phyloP scores from a whole-genome alignment of 371 early-diverging fungal genomes.

The Rhizopus delemar region DNA sequence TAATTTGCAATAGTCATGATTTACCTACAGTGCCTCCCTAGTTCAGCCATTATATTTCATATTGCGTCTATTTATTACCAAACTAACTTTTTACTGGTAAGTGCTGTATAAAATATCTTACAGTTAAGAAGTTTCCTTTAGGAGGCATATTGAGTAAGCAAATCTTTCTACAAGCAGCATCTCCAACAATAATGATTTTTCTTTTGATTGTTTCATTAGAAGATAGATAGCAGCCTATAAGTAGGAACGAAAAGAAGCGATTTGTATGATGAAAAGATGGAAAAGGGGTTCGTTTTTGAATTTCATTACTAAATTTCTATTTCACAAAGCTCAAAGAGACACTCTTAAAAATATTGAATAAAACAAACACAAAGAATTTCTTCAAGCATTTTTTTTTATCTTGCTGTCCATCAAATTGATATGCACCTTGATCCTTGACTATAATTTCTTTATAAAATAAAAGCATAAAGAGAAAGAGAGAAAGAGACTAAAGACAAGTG shows the following conservation, averaged over 20 bases:
- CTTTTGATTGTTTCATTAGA: conserved; percentile 26
- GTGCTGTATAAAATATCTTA: conserved; percentile 1
- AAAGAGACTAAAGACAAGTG: too few species aligned
- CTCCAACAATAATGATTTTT: conserved; percentile 76
- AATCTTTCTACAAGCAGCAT: conserved; percentile 72
- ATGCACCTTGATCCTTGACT: too few species aligned
- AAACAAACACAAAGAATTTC: too few species aligned
- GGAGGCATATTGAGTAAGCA: conserved; percentile 60
- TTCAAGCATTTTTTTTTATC: too few species aligned
- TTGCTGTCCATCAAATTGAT: too few species aligned
- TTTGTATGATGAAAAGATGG: conserved; percentile 7
- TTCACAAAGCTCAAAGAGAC: too few species aligned
- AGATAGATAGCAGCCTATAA: conserved; percentile 20
- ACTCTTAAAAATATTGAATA: too few species aligned
- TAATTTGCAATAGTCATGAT: not conserved
- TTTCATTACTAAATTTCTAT: not conserved
- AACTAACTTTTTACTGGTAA: too few species aligned
- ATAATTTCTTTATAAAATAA: too few species aligned
- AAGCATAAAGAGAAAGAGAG: too few species aligned
- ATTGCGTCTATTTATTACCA: conserved; percentile 20
- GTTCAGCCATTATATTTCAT: conserved; percentile 68
- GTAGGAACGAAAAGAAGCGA: not conserved
- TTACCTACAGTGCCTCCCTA: conserved; percentile 88
- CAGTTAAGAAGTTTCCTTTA: conserved; percentile 61
- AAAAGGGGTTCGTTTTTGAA: conserved; percentile 1